Conservation (phyloP, 2,329 filamentous ascomycete genomes). For the Xylaria sp. region DNA sequence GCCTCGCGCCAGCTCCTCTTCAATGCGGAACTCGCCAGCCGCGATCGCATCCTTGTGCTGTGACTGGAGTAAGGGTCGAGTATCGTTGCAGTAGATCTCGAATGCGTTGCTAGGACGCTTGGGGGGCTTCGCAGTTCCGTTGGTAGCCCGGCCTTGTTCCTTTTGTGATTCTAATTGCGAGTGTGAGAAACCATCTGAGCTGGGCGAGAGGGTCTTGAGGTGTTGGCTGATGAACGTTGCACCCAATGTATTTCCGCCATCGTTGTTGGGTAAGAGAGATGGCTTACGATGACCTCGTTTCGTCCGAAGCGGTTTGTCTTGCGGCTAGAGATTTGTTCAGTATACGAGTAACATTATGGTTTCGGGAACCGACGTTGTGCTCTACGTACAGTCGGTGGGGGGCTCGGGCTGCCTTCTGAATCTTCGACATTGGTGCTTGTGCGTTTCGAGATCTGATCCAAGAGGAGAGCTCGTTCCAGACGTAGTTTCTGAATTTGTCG, state of each 20-base stretch:
- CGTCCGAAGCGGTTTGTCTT: conserved; percentile 76
- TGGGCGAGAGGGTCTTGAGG: conserved; percentile 53
- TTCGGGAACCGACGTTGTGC: conserved; percentile 16
- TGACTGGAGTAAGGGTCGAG: conserved; percentile 50
- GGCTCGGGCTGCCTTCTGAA: conserved; percentile 78
- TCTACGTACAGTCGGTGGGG: conserved; percentile 73
- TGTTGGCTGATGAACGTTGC: conserved; percentile 56
- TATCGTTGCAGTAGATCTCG: conserved; percentile 61
- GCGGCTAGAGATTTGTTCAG: conserved; percentile 59
- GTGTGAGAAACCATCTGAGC: conserved; percentile 60
- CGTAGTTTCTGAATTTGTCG: conserved; percentile 91
- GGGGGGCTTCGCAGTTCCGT: conserved; percentile 49
- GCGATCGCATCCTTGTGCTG: conserved; percentile 51
- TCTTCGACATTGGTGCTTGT: conserved; percentile 78
- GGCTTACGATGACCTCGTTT: conserved; percentile 74
- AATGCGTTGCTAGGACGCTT: conserved; percentile 57
- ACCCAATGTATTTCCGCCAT: conserved; percentile 46
- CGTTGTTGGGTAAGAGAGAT: conserved; percentile 53
- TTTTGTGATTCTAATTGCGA: conserved; percentile 49
- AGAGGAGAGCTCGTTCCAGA: conserved; percentile 78
- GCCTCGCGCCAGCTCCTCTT: conserved; percentile 60
- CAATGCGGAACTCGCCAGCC: conserved; percentile 48
- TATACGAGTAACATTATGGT: conserved; percentile 12
- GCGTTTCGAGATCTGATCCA: conserved; percentile 75
- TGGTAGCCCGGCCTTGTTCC: conserved; percentile 42